Evolutionary conservation across 2,329 filamentous ascomycete species (phyloP).

Genomic region (Coniella vitis): DNA sequence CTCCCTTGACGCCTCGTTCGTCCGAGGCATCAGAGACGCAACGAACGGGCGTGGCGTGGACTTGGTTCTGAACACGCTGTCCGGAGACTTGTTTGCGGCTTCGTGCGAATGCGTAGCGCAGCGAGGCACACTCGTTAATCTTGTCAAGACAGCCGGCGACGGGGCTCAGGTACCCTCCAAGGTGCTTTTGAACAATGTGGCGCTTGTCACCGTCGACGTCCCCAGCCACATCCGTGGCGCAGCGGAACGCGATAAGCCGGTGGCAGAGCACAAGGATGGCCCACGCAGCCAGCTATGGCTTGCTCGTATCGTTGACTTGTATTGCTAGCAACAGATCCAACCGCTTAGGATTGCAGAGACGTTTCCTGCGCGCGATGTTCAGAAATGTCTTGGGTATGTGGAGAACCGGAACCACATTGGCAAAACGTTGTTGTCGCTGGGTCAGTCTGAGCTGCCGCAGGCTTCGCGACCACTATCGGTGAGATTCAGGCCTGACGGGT

Average conservation of each 20-base stretch:
- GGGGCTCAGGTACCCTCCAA: not conserved
- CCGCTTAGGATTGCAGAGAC: too few species aligned
- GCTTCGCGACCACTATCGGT: not conserved
- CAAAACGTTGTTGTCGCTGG: not conserved
- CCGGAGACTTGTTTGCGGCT: not conserved
- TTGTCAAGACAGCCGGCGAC: too few species aligned
- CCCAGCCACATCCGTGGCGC: too few species aligned
- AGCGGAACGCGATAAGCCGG: too few species aligned
- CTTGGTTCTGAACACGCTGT: conserved; percentile 5
- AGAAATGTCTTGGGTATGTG: too few species aligned
- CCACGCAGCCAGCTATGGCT: too few species aligned
- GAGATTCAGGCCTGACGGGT: not conserved
- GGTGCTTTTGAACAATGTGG: too few species aligned
- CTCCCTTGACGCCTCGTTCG: conserved; percentile 1
- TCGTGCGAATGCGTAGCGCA: conserved; percentile 7
- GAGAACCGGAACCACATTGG: not conserved
- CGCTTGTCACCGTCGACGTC: too few species aligned
- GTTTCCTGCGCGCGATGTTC: too few species aligned
- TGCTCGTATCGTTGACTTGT: too few species aligned
- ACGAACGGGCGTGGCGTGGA: conserved; percentile 7
- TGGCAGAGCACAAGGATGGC: too few species aligned
- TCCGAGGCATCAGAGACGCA: not conserved
- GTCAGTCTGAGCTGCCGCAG: not conserved
- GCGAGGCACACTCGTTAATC: not conserved
- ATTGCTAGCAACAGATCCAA: too few species aligned